Conservation (phyloP, 176 grass and related monocot species). For the Musa acuminata region DNA sequence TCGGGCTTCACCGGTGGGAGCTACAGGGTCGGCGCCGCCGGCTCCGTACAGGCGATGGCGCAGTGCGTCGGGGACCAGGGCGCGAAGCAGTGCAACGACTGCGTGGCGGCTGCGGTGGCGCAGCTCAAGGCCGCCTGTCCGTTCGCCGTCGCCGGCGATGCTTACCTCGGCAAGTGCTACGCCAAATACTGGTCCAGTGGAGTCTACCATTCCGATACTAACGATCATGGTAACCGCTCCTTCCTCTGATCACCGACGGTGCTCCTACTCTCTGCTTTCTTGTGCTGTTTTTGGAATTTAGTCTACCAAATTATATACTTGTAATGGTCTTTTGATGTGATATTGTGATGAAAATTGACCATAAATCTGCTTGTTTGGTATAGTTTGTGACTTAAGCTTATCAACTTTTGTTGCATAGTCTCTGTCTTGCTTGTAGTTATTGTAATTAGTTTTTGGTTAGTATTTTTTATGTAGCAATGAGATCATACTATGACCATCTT, state of each 20-base stretch:
- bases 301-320: background rate
- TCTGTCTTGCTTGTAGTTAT: too few relatives aligned
- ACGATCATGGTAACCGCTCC: background rate
- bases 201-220: background rate
- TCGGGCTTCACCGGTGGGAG: conserved; percentile 30
- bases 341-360: too few relatives aligned
- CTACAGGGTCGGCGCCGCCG: conserved; percentile 50
- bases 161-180: conserved; percentile 93
- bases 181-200: conserved; percentile 51
- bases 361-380: too few relatives aligned
- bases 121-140: conserved; percentile 67
- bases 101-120: conserved; percentile 42
- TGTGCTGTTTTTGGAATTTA: background rate
- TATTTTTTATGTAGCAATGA: too few relatives aligned
- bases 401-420: too few relatives aligned
- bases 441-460: too few relatives aligned
- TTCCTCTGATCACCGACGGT: background rate
- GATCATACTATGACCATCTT: background rate
- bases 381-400: too few relatives aligned
- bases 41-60: conserved; percentile 72
- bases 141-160: conserved; percentile 46
- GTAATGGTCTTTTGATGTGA: too few relatives aligned
- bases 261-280: background rate
- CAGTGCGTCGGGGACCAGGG: conserved; percentile 81
- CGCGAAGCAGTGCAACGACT: conserved; percentile 52